Evolutionary conservation across 352 stramenopile genomes (phyloP), one percentile per base, ranked within the genome.

Genomic region (Pythium brachiatum): DNA sequence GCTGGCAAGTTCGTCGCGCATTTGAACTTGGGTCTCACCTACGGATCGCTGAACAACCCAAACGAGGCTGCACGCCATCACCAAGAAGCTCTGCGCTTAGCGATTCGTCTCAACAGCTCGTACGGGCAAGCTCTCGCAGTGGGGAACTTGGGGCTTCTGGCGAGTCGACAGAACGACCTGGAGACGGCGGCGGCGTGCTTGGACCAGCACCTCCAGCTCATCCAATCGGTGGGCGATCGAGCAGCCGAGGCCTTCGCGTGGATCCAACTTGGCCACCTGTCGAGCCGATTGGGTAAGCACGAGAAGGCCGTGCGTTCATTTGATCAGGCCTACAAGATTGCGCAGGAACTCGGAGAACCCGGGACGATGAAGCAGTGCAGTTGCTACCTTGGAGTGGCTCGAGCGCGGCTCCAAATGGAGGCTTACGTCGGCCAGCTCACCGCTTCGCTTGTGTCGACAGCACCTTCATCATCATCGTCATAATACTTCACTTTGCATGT

Each of bases 131-230:
- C 82, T 66, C 76, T 96, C 13, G 84, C 88, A 1, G 88, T 96
- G 4, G 88, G 88, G 13, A 97, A 97, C 60, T 72, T 97, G 4
- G 88, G 89, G 0, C 72, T 95, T 13, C 63, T 97, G 16, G 89
- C 87, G 12, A 90, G 86, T 50, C 75, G 86, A n/a, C 87, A 96
- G 60, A 83, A 82, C 31, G 89, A 96, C 53, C 31, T 85, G 16
- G 72, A 88, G 11, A 96, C 87, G 5, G 87, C 88, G 0, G 64
- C 75, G 9, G 84, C 88, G 7, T 97, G 88, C 59, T 86, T 97
- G 69, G 89, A 97, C 56, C 89, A 96, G 72, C 87, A 96, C 62
- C 59, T 97, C 11, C 88, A 97, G 68, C 80, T 96, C 12, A 86
- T 94, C 21, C 87, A 96, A 69, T 88, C 81, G 27, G 79, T 96